These are phyloP conservation scores for Mycena venus DNA, from an alignment of 768 basidiomycete species.

Conservation along the genomic window DNA sequence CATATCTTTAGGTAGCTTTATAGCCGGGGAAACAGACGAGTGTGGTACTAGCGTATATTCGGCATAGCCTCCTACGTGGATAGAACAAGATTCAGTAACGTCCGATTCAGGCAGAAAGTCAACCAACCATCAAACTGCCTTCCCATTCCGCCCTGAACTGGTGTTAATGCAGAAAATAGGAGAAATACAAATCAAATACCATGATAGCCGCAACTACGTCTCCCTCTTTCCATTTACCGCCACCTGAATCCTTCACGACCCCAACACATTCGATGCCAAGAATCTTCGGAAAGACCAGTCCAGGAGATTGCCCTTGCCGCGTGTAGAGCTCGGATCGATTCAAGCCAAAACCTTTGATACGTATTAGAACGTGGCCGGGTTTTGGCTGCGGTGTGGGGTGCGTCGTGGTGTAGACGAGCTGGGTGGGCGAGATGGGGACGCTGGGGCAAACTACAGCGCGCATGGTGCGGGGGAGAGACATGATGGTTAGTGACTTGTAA, in stretches of 20 bases:
- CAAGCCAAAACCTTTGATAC: conserved; percentile 36
- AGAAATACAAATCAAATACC: not conserved
- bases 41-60: conserved; percentile 43
- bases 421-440: conserved; percentile 36
- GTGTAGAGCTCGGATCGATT: conserved; percentile 42
- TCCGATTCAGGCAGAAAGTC: not conserved
- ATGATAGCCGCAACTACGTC: conserved; percentile 41
- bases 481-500: not conserved
- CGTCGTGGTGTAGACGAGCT: conserved; percentile 35
- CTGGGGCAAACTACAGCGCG: conserved; percentile 41
- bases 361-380: conserved; percentile 39
- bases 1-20: conserved; percentile 34
- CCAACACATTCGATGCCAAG: conserved; percentile 44
- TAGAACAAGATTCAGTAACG: not conserved
- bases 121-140: conserved; percentile 38
- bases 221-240: conserved; percentile 39
- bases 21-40: conserved; percentile 37
- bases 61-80: conserved; percentile 37
- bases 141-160: conserved; percentile 37
- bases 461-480: conserved; percentile 33
- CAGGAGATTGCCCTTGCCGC: conserved; percentile 38
- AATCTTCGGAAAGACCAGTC: conserved; percentile 36
- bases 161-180: too few relatives aligned
- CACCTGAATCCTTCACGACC: conserved; percentile 41
- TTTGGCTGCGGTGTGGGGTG: conserved; percentile 37